Evolutionary conservation across 1,284 basidiomycete species (phyloP), one percentile per base, ranked within the genome.

Genomic region (Ustilago crameri): DNA sequence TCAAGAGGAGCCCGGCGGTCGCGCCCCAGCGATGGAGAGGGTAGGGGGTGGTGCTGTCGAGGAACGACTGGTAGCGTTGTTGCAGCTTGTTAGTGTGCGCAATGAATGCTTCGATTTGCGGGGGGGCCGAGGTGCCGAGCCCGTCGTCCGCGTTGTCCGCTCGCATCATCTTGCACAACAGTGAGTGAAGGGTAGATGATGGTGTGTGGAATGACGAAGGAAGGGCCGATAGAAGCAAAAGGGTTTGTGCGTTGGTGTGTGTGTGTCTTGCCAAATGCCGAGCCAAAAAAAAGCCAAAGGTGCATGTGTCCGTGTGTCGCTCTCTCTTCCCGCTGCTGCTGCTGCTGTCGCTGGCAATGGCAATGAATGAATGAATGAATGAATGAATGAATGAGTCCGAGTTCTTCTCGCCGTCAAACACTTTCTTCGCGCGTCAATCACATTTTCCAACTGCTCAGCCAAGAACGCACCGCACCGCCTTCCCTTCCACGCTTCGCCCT

Each of bases 1-100:
- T 47, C 38, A 87, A 78, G 53, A 96, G 85, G 24, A 97, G 80
- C 3, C 86, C 91, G 3, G 87, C 86, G 5, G 93, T 93, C 20
- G 87, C 88, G n/a, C 91, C 81, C 96, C 96, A 99, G 70, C 96
- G 89, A 79, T 95, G 88, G 20, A 93, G 84, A 24, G 91, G 88
- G 83, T 94, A 90, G 0, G 96, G 96, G 3, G 95, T 97, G 84
- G 92, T 91, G 48, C 91, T 88, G 86, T 99, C 96, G 37, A 98
- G 87, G 26, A 89, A 84, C 78, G 90, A 89, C 84, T 96, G 94
- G 83, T 76, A 74, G 17, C 74, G 68, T 59, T 78, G 74, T 54
- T 79, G 73, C 9, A 67, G 47, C 42, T 51, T 35, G 40, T 56
- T 61, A 49, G 75, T 72, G n/a, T 78, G 75, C 2, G 73, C 69